Evolutionary conservation across 495 filamentous ascomycete genomes (phyloP).

Genomic region (Amphirosellinia nigrospora): DNA sequence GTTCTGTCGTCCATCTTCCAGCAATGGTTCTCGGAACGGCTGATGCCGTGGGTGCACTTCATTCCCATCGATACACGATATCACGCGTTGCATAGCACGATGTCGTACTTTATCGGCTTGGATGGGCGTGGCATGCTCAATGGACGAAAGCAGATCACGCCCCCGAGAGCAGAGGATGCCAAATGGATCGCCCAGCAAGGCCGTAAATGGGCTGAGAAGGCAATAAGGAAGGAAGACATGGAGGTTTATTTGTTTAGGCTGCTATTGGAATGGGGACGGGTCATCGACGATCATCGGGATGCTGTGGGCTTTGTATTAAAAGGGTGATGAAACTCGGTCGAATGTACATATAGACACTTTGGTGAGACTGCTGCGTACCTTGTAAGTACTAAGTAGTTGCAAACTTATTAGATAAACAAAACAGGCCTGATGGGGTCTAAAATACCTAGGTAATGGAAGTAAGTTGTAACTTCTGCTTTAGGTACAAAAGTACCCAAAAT

Average conservation of each 20-base stretch:
- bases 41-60: constrained; percentile 79
- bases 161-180: constrained; percentile 45
- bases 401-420: neutral
- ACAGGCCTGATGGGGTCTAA: no score
- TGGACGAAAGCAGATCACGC: constrained; percentile 52
- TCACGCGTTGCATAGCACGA: constrained; percentile 67
- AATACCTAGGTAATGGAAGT: no score
- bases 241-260: constrained; percentile 82
- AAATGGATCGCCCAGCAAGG: constrained; percentile 71
- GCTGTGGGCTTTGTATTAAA: constrained; percentile 56
- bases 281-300: constrained; percentile 68
- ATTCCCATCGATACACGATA: constrained; percentile 75
- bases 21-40: constrained; percentile 75
- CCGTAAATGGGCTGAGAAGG: constrained; percentile 66
- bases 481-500: no score
- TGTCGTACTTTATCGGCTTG: constrained; percentile 66
- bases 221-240: constrained; percentile 79
- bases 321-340: neutral
- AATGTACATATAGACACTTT: neutral
- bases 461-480: no score
- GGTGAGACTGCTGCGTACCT: neutral
- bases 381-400: neutral
- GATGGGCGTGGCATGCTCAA: constrained; percentile 47
- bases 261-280: constrained; percentile 74
- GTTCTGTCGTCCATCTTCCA: constrained; percentile 71